These are phyloP conservation scores for Dendrocalamus sinicus DNA, from an alignment of 176 grass and related monocot genomes.

Conservation along the genomic window DNA sequence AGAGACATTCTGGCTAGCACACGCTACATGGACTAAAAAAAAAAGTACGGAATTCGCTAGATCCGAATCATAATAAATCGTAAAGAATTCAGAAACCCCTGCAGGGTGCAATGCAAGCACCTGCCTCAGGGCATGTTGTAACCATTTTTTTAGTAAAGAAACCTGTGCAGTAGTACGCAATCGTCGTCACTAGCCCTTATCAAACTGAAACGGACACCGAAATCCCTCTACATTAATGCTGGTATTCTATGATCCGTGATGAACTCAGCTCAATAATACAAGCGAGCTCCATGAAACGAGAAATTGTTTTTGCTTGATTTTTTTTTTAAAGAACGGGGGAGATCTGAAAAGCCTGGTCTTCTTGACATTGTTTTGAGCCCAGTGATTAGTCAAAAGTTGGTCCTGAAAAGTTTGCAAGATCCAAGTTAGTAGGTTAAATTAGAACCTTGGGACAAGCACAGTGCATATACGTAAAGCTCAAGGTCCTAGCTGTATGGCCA, in stretches of 20 bases:
- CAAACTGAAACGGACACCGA: background rate
- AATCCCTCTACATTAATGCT: background rate
- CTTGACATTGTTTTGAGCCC: constrained; percentile 39
- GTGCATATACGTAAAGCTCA: constrained; percentile 45
- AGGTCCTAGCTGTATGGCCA: constrained; percentile 17
- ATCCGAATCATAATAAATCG: background rate
- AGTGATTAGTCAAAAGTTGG: constrained; percentile 47
- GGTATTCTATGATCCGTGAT: background rate
- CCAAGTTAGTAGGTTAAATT: constrained; percentile 47
- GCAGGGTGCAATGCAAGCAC: background rate
- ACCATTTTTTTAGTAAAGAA: no score
- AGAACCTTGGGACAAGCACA: constrained; percentile 44
- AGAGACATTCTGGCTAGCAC: background rate
- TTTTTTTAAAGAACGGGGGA: constrained; percentile 8
- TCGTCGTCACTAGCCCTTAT: background rate
- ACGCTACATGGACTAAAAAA: background rate
- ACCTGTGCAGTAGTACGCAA: background rate
- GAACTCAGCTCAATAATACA: background rate
- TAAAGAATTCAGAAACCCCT: background rate
- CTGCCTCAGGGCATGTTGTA: background rate
- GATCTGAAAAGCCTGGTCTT: constrained; percentile 27
- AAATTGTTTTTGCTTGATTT: constrained; percentile 1
- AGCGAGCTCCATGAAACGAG: background rate
- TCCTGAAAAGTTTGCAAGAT: constrained; percentile 45
- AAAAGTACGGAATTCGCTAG: background rate